Conservation (phyloP, 1,139 yeast genomes). For the Candida labiduridarum region DNA sequence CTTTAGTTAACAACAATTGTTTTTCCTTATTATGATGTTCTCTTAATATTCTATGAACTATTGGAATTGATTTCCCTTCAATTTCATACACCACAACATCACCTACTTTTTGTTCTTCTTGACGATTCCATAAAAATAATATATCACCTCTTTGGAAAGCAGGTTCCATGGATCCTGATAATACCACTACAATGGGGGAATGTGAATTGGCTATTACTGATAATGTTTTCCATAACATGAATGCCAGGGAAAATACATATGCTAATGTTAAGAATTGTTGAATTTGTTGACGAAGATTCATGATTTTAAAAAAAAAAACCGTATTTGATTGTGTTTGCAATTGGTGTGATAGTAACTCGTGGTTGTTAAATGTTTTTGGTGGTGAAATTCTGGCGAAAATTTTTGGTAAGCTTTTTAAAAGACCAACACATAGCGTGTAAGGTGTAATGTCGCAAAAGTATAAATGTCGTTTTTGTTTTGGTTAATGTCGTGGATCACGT, state of each 20-base stretch:
- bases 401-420: too few species aligned
- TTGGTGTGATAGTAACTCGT: neutral
- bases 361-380: too few species aligned
- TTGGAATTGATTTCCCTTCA: conserved; percentile 80
- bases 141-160: conserved; percentile 99
- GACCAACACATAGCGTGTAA: too few species aligned
- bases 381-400: too few species aligned
- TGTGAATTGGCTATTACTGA: conserved; percentile 79
- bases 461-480: too few species aligned
- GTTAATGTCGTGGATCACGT: too few species aligned
- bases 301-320: conserved; percentile 14
- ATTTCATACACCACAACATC: conserved; percentile 96
- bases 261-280: conserved; percentile 67
- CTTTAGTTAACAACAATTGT: conserved; percentile 87
- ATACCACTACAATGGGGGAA: conserved; percentile 94
- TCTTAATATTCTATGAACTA: conserved; percentile 91
- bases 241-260: conserved; percentile 84
- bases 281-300: conserved; percentile 52
- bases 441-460: too few species aligned
- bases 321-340: neutral
- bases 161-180: conserved; percentile 99
- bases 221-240: conserved; percentile 87
- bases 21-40: conserved; percentile 64
- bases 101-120: conserved; percentile 71
- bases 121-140: conserved; percentile 86